Evolutionary conservation across 257 asterid species (phyloP), one percentile per base, ranked within the genome.

Genomic region (Anisodus acutangulus): DNA sequence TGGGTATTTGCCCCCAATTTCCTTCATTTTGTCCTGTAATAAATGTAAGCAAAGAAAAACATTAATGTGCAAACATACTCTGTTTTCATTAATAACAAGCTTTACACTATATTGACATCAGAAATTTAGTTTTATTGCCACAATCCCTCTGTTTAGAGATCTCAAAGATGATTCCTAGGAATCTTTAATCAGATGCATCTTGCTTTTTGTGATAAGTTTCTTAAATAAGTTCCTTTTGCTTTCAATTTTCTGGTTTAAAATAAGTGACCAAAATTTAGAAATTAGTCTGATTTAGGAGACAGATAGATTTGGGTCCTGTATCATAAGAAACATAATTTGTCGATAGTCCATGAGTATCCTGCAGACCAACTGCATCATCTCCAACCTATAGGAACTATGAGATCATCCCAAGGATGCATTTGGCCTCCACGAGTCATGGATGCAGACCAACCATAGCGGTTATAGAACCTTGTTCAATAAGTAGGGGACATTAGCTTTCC

Each of bases 11-110:
- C 35, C 37, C 68, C 68, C 6, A 0, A n/a, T 8, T 62, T 62
- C 37, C 68, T 62, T 62, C 13, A 9, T 62, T 62, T 62, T 62
- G 13, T 54, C 59, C 57, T 53, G 57, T 17, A 22, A 9, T 59
- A n/a, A 58, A 62, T 8, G 37, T 62, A 62, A 62, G 13, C 37
- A n/a, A 62, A 62, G 6, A 19, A 62, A 19, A 19, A 22, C 31
- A 62, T 62, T 19, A 62, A 62, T 19, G 31, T 62, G 68, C 68
- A 62, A 62, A n/a, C 4, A n/a, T 62, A 8, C 9, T 62, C 68
- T 19, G 12, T 26, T 62, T 62, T 62, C 68, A 19, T 62, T 62
- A 62, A 62, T 62, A 62, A n/a, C 68, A 62, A 62, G 68, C 68
- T 62, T 62, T 19, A 62, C 68, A 62, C 2, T 62, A 62, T 62